Conservation (phyloP, 192 early-diverging fungal species). For the Umbelopsis sp. region DNA sequence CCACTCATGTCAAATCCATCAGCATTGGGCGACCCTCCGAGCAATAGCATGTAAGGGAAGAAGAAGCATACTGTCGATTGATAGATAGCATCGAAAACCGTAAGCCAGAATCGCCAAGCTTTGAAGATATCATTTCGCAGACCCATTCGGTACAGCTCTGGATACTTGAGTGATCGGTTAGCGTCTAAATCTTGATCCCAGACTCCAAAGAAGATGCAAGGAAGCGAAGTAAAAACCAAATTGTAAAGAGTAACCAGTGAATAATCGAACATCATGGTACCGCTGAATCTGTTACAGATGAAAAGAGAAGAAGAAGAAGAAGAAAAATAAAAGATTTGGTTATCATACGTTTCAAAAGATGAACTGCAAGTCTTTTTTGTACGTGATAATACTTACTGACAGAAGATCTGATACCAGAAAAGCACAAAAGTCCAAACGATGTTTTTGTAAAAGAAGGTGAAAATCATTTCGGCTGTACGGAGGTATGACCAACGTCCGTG, state of each 20-base stretch:
- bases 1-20: conserved; percentile 49
- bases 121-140: conserved; percentile 76
- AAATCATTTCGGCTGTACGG: conserved; percentile 82
- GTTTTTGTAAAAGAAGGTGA: conserved; percentile 97
- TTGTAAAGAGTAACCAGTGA: conserved; percentile 91
- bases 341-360: too few species aligned
- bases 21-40: conserved; percentile 43
- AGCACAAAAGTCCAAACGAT: conserved; percentile 86
- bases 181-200: conserved; percentile 86
- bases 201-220: conserved; percentile 68
- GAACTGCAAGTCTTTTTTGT: too few species aligned
- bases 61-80: conserved; percentile 74
- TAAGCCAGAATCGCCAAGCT: conserved; percentile 72
- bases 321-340: not conserved
- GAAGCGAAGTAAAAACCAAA: conserved; percentile 83
- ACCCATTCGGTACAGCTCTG: conserved; percentile 80
- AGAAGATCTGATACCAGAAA: conserved; percentile 91
- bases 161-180: conserved; percentile 64
- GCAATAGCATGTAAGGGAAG: conserved; percentile 58
- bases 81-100: conserved; percentile 68
- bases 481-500: conserved; percentile 94
- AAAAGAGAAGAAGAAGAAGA: conserved; percentile 1
- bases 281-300: conserved; percentile 62
- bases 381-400: conserved; percentile 52
- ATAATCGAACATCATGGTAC: conserved; percentile 81